Evolutionary conservation across 2,329 filamentous ascomycete species (phyloP).

Genomic region (Biscogniauxia sp.): DNA sequence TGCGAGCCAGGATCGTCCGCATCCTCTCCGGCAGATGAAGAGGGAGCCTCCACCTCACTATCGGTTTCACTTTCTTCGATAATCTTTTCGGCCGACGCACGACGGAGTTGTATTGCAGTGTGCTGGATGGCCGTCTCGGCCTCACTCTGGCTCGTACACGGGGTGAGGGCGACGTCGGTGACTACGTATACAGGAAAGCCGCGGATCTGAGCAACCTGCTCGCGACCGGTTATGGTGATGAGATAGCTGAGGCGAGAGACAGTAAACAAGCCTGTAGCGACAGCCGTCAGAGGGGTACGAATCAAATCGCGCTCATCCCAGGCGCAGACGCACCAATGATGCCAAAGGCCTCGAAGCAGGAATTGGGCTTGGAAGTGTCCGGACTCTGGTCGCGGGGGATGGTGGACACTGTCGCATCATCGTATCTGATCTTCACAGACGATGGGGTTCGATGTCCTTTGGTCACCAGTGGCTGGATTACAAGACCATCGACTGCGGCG

Average conservation of each 20-base stretch:
- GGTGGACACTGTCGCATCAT: conserved; percentile 48
- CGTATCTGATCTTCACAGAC: conserved; percentile 70
- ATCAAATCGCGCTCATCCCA: not conserved
- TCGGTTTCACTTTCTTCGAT: conserved; percentile 40
- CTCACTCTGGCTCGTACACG: conserved; percentile 72
- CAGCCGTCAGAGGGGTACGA: conserved; percentile 7
- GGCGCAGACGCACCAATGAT: conserved; percentile 48
- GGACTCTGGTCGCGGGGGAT: conserved; percentile 44
- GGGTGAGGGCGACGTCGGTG: conserved; percentile 87
- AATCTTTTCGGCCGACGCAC: conserved; percentile 24
- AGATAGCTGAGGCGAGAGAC: conserved; percentile 81
- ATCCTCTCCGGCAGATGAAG: conserved; percentile 32
- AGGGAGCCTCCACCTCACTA: conserved; percentile 47
- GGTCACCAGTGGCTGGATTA: conserved; percentile 69
- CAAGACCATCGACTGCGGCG: conserved; percentile 77
- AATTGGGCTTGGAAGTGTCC: conserved; percentile 43
- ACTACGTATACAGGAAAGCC: conserved; percentile 82
- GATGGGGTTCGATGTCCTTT: conserved; percentile 51
- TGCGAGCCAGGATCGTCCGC: conserved; percentile 28
- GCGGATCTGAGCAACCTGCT: conserved; percentile 84
- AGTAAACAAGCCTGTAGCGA: conserved; percentile 69
- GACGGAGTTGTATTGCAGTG: conserved; percentile 47
- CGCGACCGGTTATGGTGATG: conserved; percentile 78
- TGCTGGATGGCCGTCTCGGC: conserved; percentile 69
- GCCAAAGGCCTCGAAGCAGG: conserved; percentile 59